Conservation (phyloP, 2,329 filamentous ascomycete species). For the Epichloe scottii region DNA sequence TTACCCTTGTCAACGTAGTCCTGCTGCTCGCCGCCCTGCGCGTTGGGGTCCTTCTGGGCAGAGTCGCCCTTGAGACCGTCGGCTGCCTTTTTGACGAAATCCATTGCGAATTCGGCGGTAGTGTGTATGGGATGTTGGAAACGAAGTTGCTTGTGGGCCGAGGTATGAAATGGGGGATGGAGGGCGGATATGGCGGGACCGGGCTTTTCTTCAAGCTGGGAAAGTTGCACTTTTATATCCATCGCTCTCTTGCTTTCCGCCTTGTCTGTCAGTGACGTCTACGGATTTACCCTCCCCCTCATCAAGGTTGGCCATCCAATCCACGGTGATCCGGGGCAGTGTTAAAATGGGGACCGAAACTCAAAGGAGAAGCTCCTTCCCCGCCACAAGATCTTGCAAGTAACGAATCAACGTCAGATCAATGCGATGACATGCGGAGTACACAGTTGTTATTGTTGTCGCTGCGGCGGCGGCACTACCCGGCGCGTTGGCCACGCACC, state of each 20-base stretch:
- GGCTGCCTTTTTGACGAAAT: slow-evolving; percentile 27
- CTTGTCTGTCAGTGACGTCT: not conserved
- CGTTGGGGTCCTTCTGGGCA: slow-evolving; percentile 9
- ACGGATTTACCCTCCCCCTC: not conserved
- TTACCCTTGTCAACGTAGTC: slow-evolving; percentile 29
- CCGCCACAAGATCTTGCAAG: no score
- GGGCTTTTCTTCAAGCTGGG: not conserved
- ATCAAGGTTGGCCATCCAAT: not conserved
- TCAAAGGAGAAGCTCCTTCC: not conserved
- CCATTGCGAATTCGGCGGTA: slow-evolving; percentile 15
- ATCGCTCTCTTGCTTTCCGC: not conserved
- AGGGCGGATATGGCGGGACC: no score
- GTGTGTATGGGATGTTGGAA: not conserved
- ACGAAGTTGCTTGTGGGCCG: not conserved
- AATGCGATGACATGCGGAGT: no score
- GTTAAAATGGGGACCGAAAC: not conserved
- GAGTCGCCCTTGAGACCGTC: slow-evolving; percentile 9
- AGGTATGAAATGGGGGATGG: no score
- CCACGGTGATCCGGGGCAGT: not conserved
- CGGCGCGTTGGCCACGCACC: no score
- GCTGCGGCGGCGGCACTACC: no score
- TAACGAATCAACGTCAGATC: no score
- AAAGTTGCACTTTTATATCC: not conserved
- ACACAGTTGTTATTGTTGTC: no score
- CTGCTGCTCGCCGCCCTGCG: slow-evolving; percentile 10